Conservation (phyloP, 2,329 filamentous ascomycete species). For the Calonectria honghensis region DNA sequence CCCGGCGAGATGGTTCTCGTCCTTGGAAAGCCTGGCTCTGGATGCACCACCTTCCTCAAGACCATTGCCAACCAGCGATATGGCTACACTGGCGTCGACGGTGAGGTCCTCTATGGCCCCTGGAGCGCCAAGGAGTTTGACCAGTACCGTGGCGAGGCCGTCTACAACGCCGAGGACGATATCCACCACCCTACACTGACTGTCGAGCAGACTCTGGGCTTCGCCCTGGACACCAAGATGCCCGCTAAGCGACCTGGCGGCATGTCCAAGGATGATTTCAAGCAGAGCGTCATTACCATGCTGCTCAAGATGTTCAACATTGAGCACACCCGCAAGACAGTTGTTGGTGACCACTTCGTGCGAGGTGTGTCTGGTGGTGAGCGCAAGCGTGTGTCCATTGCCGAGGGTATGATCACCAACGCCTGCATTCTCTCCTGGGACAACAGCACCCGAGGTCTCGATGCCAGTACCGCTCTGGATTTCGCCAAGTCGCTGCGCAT, state of each 20-base stretch:
- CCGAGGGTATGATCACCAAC: slow-evolving; percentile 86
- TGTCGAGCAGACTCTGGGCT: slow-evolving; percentile 89
- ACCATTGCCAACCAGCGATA: slow-evolving; percentile 79
- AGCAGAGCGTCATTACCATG: slow-evolving; percentile 82
- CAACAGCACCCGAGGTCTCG: slow-evolving; percentile 82
- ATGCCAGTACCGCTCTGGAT: slow-evolving; percentile 80
- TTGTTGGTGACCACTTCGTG: slow-evolving; percentile 89
- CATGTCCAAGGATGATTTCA: slow-evolving; percentile 83
- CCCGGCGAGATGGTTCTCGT: slow-evolving; percentile 94
- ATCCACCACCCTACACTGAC: slow-evolving; percentile 90
- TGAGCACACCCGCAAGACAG: slow-evolving; percentile 88
- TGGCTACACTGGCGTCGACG: slow-evolving; percentile 73
- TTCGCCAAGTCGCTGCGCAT: slow-evolving; percentile 83
- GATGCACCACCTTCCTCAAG: slow-evolving; percentile 82
- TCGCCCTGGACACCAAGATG: slow-evolving; percentile 89
- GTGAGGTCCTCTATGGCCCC: slow-evolving; percentile 86
- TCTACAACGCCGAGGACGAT: slow-evolving; percentile 89
- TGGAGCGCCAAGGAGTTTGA: slow-evolving; percentile 83
- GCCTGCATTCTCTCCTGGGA: slow-evolving; percentile 85
- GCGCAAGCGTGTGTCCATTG: slow-evolving; percentile 83
- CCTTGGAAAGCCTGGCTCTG: slow-evolving; percentile 84
- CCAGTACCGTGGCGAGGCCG: slow-evolving; percentile 85
- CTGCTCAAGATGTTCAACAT: slow-evolving; percentile 96
- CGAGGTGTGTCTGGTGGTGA: slow-evolving; percentile 85
- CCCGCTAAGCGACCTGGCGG: slow-evolving; percentile 86